These are phyloP conservation scores for Ceratopteris richardii DNA, from an alignment of 75 land plant genomes.

Conservation along the genomic window DNA sequence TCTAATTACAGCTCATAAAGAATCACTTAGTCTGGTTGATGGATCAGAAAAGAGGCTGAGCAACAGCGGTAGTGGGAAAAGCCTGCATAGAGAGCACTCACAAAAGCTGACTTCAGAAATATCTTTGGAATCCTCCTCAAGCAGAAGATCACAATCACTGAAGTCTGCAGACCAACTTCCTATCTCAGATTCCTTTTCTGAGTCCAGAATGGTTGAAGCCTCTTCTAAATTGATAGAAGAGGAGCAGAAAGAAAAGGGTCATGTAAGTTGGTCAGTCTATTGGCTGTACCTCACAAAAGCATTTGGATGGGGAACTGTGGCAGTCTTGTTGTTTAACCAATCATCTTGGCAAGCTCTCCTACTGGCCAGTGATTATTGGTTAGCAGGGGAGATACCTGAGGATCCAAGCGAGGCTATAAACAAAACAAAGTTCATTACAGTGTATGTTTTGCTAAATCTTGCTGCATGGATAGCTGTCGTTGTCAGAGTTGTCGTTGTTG, in stretches of 20 bases:
- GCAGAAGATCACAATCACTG: too few relatives aligned
- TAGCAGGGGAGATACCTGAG: constrained; percentile 79
- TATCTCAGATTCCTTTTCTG: neutral
- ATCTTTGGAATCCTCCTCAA: too few relatives aligned
- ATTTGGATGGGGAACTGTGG: constrained; percentile 66
- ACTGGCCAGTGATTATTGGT: constrained; percentile 84
- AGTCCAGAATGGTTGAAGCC: neutral
- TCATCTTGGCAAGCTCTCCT: constrained; percentile 52
- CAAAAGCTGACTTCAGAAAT: too few relatives aligned
- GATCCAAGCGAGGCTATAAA: constrained; percentile 30
- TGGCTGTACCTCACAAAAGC: constrained; percentile 78
- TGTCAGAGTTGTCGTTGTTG: constrained; percentile 30
- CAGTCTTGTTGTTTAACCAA: constrained; percentile 41
- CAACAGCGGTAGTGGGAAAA: too few relatives aligned
- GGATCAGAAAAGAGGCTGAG: too few relatives aligned
- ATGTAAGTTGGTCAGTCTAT: constrained; percentile 56
- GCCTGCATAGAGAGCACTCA: too few relatives aligned
- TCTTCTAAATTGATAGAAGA: constrained; percentile 72
- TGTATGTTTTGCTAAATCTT: constrained; percentile 50
- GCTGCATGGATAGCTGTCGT: constrained; percentile 36
- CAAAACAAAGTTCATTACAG: constrained; percentile 45
- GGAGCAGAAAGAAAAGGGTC: constrained; percentile 80
- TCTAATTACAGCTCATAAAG: constrained; percentile 59
- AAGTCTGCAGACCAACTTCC: too few relatives aligned
- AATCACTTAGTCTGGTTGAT: constrained; percentile 45